Base-by-base conservation (phyloP, 345 rosid species). In the Sapria himalayana region DNA sequence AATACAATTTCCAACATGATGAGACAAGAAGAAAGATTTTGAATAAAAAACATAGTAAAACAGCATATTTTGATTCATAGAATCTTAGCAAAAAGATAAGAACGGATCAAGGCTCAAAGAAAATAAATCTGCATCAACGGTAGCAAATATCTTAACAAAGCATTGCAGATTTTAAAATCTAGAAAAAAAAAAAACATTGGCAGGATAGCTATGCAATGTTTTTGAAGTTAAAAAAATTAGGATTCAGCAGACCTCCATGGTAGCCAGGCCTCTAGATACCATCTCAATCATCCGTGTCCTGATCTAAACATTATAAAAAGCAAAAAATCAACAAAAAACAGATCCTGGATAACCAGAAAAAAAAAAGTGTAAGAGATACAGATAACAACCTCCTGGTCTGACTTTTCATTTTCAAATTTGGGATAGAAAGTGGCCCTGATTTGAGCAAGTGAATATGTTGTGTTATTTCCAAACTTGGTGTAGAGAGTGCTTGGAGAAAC, bases 351-450 rank as follows among this genome's bases (percentile, higher is more conserved):
- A 46, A 29, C 19, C 18, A 31, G 21, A 29, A 17, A 5, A 13
- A 12, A 7, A 17, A 46, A 21, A 14, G 29, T 12, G 15, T 6
- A 12, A 19, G 39, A 19, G 14, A 22, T 16, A 35, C 33, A 21
- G 25, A 39, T 45, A 11, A 39, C 0, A 56, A 82, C 98, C 94
- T 89, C 94, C 54, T 89, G 94, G 61, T 89, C 98, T 34, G 98
- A 66, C 72, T 89, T 82, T 66, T 89, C 98, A 35, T 89, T 89
- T 58, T 89, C 98, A 35, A 89, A 89, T 56, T 89, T 89, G 22
- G 94, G 98, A 57, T 89, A 89, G 59, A 89, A 89, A 41, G 93
- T 72, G 43, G 98, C 98, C 67, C 94, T 76, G 29, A 89, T 69
- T 62, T 78, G 81, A 7, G 94, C 91, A 33, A 34, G 57, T 17